These are phyloP conservation scores for Tetrahymena thermophila DNA, from an alignment of 73 alveolate species.

Conservation along the genomic window DNA sequence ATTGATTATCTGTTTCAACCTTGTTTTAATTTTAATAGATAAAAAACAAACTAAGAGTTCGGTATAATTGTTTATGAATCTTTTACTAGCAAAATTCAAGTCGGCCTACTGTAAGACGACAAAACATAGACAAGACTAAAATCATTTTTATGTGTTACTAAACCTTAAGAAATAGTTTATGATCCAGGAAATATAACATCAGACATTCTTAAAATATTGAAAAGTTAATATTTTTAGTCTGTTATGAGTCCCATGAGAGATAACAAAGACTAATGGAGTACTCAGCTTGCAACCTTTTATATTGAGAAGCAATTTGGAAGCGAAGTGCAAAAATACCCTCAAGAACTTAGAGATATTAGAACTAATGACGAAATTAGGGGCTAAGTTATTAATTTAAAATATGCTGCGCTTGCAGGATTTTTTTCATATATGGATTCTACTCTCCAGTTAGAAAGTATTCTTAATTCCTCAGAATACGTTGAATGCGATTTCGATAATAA, in stretches of 20 bases:
- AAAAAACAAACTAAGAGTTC: neutral
- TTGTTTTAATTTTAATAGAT: neutral
- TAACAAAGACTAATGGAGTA: neutral
- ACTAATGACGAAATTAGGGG: neutral
- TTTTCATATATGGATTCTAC: slow-evolving; percentile 11
- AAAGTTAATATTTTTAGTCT: neutral
- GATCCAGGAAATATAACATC: neutral
- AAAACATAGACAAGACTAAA: neutral
- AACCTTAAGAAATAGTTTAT: neutral
- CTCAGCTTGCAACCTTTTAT: neutral
- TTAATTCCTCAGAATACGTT: neutral
- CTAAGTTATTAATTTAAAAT: neutral
- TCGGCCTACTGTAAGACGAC: neutral
- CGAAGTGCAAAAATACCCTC: neutral
- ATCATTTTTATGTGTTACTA: neutral
- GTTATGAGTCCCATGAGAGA: neutral
- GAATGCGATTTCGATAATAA: neutral
- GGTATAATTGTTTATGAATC: neutral
- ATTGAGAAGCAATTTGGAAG: neutral
- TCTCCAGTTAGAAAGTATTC: neutral
- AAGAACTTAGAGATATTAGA: neutral
- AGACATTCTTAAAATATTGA: neutral
- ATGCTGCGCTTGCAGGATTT: slow-evolving; percentile 15
- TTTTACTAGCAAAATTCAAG: neutral
- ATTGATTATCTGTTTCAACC: too few species aligned